phyloP scores from a whole-genome alignment of 2,329 filamentous ascomycete genomes.

The Fusarium sp. region DNA sequence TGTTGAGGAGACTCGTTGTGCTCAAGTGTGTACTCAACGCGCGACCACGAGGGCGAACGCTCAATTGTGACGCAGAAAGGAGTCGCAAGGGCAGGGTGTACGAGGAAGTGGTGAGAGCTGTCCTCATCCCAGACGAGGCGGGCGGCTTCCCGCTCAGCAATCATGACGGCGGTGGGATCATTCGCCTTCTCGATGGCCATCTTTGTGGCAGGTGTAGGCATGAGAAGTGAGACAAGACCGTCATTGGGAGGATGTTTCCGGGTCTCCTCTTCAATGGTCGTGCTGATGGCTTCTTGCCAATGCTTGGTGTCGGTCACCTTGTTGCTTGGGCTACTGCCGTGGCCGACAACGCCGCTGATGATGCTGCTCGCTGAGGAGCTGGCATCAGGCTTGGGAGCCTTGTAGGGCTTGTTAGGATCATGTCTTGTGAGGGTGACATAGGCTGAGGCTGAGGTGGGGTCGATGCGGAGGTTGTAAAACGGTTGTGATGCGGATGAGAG shows the following conservation, averaged over 20 bases:
- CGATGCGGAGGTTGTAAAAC: conserved; percentile 77
- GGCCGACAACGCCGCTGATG: conserved; percentile 52
- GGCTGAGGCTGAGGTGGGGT: conserved; percentile 75
- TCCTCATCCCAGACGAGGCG: conserved; percentile 81
- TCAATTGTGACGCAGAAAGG: conserved; percentile 75
- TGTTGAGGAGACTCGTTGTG: conserved; percentile 75
- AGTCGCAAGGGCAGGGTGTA: conserved; percentile 74
- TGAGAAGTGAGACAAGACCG: conserved; percentile 77
- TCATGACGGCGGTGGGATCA: conserved; percentile 71
- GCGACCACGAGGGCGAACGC: conserved; percentile 71
- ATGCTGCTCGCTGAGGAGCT: conserved; percentile 48
- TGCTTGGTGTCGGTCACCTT: conserved; percentile 60
- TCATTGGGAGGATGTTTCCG: conserved; percentile 71
- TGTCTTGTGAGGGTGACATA: conserved; percentile 72
- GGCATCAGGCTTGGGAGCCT: conserved; percentile 55
- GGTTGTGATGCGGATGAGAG: conserved; percentile 74
- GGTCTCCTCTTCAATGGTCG: conserved; percentile 70
- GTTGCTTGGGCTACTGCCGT: conserved; percentile 45
- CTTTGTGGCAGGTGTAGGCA: conserved; percentile 76
- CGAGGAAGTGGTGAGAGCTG: conserved; percentile 72
- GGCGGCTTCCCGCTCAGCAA: conserved; percentile 79
- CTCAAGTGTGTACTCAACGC: conserved; percentile 76
- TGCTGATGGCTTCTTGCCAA: conserved; percentile 72
- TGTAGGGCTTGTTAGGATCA: conserved; percentile 73
- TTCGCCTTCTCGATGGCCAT: conserved; percentile 74